These are phyloP conservation scores for Solanum hybrid DNA, from an alignment of 305 asterid species.

Conservation along the genomic window DNA sequence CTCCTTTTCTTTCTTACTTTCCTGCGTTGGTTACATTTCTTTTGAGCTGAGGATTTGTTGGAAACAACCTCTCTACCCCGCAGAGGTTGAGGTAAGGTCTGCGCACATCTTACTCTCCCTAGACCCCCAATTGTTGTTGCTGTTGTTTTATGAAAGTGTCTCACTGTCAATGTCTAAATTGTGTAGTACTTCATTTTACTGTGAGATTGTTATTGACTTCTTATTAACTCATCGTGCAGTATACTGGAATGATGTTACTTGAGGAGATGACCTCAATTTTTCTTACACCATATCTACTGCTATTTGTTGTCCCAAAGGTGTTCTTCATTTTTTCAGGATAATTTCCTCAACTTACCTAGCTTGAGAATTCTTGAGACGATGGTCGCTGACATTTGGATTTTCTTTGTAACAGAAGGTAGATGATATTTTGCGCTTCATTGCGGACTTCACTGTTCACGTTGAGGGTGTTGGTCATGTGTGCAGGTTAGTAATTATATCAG, in stretches of 20 bases:
- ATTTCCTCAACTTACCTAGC: neutral
- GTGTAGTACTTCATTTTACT: neutral
- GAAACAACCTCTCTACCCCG: neutral
- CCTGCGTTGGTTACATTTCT: neutral
- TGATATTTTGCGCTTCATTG: constrained; percentile 69
- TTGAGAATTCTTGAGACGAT: constrained; percentile 3
- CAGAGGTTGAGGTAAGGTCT: neutral
- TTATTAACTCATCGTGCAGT: constrained; percentile 34
- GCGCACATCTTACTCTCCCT: neutral
- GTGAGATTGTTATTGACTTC: neutral
- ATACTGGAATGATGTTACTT: constrained; percentile 87
- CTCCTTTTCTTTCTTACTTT: neutral
- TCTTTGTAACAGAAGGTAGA: constrained; percentile 58
- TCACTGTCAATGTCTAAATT: neutral
- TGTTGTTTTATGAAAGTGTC: neutral
- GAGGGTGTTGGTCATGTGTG: constrained; percentile 97
- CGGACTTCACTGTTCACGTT: constrained; percentile 72
- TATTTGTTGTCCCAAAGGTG: constrained; percentile 90
- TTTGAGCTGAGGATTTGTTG: neutral
- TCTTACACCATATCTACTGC: constrained; percentile 79
- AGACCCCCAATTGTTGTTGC: neutral
- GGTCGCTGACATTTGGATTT: constrained; percentile 7
- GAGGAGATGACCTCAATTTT: constrained; percentile 98
- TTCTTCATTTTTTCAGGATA: neutral
- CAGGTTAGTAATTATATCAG: constrained; percentile 35